Evolutionary conservation across 2,329 filamentous ascomycete genomes (phyloP).

Genomic region (Venturia pyrina): DNA sequence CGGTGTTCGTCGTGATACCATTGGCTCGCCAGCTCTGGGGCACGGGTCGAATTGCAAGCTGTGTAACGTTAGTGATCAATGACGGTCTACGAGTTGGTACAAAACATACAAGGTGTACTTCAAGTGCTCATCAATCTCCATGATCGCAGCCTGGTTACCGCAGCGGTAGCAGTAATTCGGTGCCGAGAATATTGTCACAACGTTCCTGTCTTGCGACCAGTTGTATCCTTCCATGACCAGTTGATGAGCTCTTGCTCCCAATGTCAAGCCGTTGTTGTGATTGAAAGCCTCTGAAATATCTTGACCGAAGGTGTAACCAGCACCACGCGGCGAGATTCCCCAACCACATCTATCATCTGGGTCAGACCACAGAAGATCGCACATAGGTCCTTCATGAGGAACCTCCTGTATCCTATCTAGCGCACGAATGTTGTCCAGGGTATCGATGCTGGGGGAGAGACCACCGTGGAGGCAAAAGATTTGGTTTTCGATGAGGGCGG

Average conservation of each 20-base stretch:
- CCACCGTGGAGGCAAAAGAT: constrained; percentile 66
- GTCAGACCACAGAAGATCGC: constrained; percentile 72
- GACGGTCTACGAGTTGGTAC: not conserved
- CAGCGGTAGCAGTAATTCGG: constrained; percentile 90
- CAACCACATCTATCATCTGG: constrained; percentile 93
- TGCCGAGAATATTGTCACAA: constrained; percentile 92
- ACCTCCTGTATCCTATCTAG: constrained; percentile 53
- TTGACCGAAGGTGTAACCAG: constrained; percentile 90
- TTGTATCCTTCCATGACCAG: constrained; percentile 99
- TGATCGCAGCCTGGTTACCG: constrained; percentile 98
- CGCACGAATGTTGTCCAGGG: constrained; percentile 57
- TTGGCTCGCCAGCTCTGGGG: constrained; percentile 91
- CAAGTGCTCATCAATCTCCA: constrained; percentile 98
- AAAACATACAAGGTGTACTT: constrained; percentile 95
- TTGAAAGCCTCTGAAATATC: constrained; percentile 99
- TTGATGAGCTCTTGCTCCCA: constrained; percentile 94
- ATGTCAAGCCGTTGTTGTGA: constrained; percentile 93
- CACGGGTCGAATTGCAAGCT: constrained; percentile 99
- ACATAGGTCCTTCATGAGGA: constrained; percentile 67
- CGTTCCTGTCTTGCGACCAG: constrained; percentile 97
- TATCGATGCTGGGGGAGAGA: constrained; percentile 62
- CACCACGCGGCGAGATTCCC: constrained; percentile 91
- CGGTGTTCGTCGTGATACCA: constrained; percentile 90
- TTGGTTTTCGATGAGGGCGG: constrained; percentile 63
- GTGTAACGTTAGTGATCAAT: constrained; percentile 19